These are phyloP conservation scores for Apiotrichum gamsii DNA, from an alignment of 1,284 basidiomycete genomes.

Conservation along the genomic window DNA sequence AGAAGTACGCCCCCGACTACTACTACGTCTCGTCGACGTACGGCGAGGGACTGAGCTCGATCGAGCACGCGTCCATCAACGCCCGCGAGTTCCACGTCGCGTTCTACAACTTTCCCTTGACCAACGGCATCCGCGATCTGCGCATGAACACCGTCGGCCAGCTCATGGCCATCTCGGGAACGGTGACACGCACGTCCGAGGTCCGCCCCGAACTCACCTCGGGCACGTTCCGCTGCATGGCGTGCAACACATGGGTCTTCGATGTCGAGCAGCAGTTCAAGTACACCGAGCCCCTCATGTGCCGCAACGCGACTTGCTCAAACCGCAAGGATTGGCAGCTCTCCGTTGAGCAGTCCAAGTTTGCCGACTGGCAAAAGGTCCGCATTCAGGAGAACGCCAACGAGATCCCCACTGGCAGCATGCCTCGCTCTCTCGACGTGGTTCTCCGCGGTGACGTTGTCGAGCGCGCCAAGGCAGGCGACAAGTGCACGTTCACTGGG, in stretches of 20 bases:
- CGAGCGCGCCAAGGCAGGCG: conserved; percentile 95
- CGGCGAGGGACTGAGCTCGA: conserved; percentile 34
- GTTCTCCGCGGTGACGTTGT: conserved; percentile 93
- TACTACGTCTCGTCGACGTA: conserved; percentile 71
- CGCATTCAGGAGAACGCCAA: conserved; percentile 98
- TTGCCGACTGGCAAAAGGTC: conserved; percentile 99
- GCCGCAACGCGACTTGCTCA: conserved; percentile 86
- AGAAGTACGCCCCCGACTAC: conserved; percentile 82
- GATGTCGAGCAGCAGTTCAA: conserved; percentile 99
- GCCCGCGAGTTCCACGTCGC: conserved; percentile 91
- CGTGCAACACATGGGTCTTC: conserved; percentile 78
- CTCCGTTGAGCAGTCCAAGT: conserved; percentile 92
- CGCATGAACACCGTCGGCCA: conserved; percentile 89
- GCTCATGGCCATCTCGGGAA: conserved; percentile 87
- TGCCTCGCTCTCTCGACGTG: conserved; percentile 92
- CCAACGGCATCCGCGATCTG: conserved; percentile 91
- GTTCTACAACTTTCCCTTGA: conserved; percentile 92
- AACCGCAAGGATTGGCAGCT: conserved; percentile 89
- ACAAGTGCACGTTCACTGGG: conserved; percentile 97
- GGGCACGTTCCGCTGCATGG: conserved; percentile 88
- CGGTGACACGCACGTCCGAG: conserved; percentile 95
- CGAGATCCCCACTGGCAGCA: conserved; percentile 96
- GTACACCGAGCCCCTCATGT: conserved; percentile 96
- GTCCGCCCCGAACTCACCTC: conserved; percentile 91
- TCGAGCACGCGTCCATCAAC: conserved; percentile 62